Evolutionary conservation across 2,329 filamentous ascomycete genomes (phyloP), one percentile per base, ranked within the genome.

Genomic region (Hypoxylon sp.): DNA sequence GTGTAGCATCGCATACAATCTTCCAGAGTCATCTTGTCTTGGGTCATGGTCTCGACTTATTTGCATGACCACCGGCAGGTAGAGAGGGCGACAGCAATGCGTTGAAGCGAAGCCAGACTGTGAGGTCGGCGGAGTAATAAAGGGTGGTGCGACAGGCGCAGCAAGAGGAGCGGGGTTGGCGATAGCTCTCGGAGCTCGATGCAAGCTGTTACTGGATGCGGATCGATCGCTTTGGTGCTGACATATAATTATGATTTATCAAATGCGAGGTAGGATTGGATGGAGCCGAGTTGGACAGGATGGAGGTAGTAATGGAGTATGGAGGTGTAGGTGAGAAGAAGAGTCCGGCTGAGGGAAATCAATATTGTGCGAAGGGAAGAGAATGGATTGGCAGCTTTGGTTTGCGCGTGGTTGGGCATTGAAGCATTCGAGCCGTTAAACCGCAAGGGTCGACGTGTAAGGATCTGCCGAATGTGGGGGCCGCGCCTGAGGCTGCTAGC

Each of bases 21-120:
- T 85, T 92, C 89, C 81, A 97, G 82, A 77, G 87, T 87, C 90
- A 95, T 92, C 76, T 89, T 91, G 81, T 81, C 79, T 80, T 85
- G 82, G 79, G 85, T 81, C 90, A 94, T 94, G 83, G 74, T 74
- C 77, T 74, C 68, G 69, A 61, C 66, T 56, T 60, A 40, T 31
- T 67, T 60, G 60, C 69, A 67, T 63, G 64, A 63, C 62, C 66
- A 65, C 50, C 57, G 54, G 13, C 63, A 49, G 40, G 27, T 37
- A 18, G 3, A 26, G 15, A 35, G 11, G 26, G 42, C 18, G 29
- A 48, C 8, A 17, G 20, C 26, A 27, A n/a, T n/a, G 42, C 3
- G 55, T 42, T 29, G 45, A 48, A 18, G 15, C n/a, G n/a, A 7
- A 15, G 31, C 31, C 31, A 35, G 31, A 35, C 38, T 48, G 11